Conservation (phyloP, 148 eudicot genomes). For the Pharnaceum exiguum region DNA sequence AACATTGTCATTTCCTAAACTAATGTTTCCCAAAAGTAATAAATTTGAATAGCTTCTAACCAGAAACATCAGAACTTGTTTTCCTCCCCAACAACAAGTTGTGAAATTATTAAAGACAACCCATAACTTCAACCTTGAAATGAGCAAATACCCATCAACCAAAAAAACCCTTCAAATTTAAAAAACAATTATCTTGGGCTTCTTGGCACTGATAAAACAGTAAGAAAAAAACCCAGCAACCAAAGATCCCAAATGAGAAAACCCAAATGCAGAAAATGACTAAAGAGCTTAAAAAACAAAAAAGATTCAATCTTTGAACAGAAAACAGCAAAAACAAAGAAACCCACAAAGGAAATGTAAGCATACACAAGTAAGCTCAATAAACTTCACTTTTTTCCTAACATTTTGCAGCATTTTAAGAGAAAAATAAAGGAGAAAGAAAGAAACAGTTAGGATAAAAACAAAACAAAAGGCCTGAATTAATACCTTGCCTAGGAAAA, state of each 20-base stretch:
- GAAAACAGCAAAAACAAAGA: not conserved
- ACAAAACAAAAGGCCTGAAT: constrained; percentile 4
- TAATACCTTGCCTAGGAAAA: constrained; percentile 10
- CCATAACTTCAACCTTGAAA: not conserved
- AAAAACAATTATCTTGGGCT: not conserved
- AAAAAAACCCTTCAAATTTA: not conserved
- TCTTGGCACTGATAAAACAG: constrained; percentile 17
- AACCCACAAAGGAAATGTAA: not conserved
- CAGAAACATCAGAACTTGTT: not conserved
- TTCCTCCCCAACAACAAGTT: not conserved
- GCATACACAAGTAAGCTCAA: not conserved
- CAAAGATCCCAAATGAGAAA: not conserved
- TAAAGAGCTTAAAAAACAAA: not conserved
- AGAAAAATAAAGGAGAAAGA: not conserved
- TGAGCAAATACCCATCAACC: constrained; percentile 9
- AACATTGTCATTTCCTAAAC: not conserved
- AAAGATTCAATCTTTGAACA: not conserved
- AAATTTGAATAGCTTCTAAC: not conserved
- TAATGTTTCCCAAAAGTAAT: not conserved
- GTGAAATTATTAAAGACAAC: not conserved
- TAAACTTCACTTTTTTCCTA: not conserved
- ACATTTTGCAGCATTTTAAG: not conserved
- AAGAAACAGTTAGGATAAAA: not conserved
- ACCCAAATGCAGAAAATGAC: not conserved
- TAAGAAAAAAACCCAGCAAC: not conserved